These are phyloP conservation scores for Amesomyces nigricolor DNA, from an alignment of 2,329 filamentous ascomycete genomes.

Conservation along the genomic window DNA sequence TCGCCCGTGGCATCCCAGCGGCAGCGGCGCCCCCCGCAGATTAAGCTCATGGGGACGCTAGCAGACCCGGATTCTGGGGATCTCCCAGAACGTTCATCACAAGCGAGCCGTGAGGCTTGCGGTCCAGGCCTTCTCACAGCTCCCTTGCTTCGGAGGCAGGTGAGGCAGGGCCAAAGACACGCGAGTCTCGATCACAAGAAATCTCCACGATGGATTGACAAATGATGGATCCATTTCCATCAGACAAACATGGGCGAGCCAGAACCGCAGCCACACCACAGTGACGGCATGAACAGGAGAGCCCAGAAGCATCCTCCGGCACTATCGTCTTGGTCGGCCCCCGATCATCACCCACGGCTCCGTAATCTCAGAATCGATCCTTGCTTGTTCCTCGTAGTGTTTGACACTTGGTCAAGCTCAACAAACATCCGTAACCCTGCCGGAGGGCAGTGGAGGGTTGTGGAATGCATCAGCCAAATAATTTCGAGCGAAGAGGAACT, in stretches of 20 bases:
- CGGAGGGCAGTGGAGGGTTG: not conserved
- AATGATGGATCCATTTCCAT: not conserved
- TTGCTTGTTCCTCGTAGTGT: not conserved
- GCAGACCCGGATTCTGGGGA: not conserved
- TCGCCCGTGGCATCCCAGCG: not conserved
- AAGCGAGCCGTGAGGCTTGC: not conserved
- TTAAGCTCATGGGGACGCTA: not conserved
- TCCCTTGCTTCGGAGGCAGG: not conserved
- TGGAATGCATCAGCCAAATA: slow-evolving; percentile 6
- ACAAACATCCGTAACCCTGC: not conserved
- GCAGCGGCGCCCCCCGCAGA: not conserved
- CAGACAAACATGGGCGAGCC: not conserved
- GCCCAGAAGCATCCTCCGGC: too few relatives aligned
- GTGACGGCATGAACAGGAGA: too few relatives aligned
- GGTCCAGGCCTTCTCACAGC: not conserved
- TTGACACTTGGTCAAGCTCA: not conserved
- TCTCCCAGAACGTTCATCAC: not conserved
- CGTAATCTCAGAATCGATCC: not conserved
- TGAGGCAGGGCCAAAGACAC: not conserved
- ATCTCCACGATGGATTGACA: too few relatives aligned
- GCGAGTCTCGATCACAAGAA: not conserved
- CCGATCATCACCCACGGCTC: not conserved
- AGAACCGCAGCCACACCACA: too few relatives aligned
- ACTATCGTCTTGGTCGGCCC: too few relatives aligned
- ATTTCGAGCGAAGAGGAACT: not conserved